Percentiles rank a stretch among this genome's conserved stretches.
Conservation (phyloP, 2,329 filamentous ascomycete species). For the Fusarium anthophilum region DNA sequence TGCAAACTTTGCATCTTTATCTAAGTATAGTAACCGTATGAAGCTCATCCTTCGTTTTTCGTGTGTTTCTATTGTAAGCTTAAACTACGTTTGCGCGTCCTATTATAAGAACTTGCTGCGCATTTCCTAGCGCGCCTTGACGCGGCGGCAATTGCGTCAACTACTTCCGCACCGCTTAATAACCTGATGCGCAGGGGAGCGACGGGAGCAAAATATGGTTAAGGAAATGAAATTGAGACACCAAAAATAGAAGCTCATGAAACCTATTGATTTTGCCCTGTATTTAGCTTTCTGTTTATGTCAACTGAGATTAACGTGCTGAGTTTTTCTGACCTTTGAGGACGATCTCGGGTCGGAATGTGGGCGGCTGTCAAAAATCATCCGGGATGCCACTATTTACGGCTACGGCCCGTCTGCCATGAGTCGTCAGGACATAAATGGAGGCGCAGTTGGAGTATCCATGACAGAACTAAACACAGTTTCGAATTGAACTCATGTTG, state of each 20-base stretch:
- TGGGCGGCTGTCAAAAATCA: neutral
- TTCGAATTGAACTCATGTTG: neutral
- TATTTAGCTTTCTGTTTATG: neutral
- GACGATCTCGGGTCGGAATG: neutral
- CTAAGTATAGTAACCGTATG: neutral
- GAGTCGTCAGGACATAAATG: neutral
- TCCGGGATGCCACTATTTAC: neutral
- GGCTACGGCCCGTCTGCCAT: neutral
- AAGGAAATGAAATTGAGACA: accelerated
- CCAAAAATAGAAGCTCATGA: neutral
- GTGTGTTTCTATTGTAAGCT: neutral
- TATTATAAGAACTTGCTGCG: neutral
- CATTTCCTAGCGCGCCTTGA: neutral
- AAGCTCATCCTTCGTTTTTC: neutral
- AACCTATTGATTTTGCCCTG: accelerated
- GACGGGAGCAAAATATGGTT: too few species aligned
- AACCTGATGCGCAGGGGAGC: neutral
- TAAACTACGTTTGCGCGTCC: neutral
- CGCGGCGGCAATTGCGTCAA: neutral
- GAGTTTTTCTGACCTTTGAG: neutral
- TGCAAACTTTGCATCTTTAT: neutral
- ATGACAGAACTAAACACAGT: accelerated
- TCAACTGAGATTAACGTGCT: neutral
- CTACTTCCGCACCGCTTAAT: neutral
- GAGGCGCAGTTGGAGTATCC: neutral